Evolutionary conservation across 1,284 basidiomycete species (phyloP).

Genomic region (Puccinia hordei): DNA sequence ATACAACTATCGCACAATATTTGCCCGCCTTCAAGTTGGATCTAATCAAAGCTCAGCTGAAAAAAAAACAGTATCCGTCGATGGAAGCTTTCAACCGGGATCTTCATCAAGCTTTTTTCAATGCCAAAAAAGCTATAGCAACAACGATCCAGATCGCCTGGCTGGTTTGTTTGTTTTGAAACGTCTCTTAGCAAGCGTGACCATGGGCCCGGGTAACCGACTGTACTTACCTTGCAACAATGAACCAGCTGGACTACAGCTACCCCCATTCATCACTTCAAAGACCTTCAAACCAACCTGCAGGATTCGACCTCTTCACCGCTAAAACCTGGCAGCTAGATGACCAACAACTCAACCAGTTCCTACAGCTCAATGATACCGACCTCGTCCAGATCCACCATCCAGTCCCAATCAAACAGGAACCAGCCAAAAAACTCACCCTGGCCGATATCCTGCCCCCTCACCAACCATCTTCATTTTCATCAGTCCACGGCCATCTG

Average conservation of each 20-base stretch:
- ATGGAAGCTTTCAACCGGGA: too few species aligned
- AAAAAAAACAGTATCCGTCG: too few species aligned
- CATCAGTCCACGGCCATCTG: not conserved
- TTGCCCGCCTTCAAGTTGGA: too few species aligned
- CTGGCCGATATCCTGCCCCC: conserved; percentile 14
- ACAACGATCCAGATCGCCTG: too few species aligned
- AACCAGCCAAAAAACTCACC: not conserved
- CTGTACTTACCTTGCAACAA: too few species aligned
- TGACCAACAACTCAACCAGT: conserved; percentile 10
- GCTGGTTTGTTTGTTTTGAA: too few species aligned
- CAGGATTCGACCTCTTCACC: conserved; percentile 36
- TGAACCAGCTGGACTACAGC: conserved; percentile 30
- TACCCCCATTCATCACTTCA: not conserved
- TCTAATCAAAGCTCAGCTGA: too few species aligned
- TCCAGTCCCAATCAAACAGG: conserved; percentile 16
- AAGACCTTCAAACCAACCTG: not conserved
- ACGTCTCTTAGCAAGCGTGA: too few species aligned
- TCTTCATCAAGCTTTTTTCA: too few species aligned
- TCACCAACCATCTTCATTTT: not conserved
- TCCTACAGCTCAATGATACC: conserved; percentile 28
- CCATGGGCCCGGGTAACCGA: too few species aligned
- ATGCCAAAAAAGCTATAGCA: too few species aligned
- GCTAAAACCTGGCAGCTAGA: conserved; percentile 24
- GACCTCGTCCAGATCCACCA: conserved; percentile 48
- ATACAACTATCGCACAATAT: too few species aligned